Conservation (phyloP, 495 filamentous ascomycete species). For the Podospora tetraspora region DNA sequence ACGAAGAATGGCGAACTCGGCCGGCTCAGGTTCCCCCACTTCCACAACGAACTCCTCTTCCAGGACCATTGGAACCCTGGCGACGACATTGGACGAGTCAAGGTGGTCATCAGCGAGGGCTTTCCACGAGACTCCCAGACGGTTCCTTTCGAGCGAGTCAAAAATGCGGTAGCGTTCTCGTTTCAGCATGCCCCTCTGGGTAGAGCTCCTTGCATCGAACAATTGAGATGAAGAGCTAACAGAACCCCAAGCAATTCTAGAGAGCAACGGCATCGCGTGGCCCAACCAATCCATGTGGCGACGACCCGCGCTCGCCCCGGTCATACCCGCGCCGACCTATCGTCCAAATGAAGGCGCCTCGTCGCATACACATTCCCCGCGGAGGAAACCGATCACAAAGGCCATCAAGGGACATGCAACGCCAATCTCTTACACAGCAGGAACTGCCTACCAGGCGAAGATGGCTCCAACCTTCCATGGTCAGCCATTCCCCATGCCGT, state of each 20-base stretch:
- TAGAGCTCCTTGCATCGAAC: slow-evolving; percentile 32
- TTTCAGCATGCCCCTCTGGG: slow-evolving; percentile 83
- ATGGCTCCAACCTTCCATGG: background rate
- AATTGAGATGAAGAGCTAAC: slow-evolving; percentile 4
- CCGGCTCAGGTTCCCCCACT: slow-evolving; percentile 64
- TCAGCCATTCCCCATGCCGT: background rate
- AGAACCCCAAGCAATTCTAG: slow-evolving; percentile 55
- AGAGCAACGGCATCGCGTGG: slow-evolving; percentile 74
- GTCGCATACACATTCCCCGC: slow-evolving; percentile 42
- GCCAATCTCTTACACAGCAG: slow-evolving; percentile 1
- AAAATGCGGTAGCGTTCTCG: slow-evolving; percentile 70
- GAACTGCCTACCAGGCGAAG: background rate
- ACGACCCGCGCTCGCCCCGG: slow-evolving; percentile 36
- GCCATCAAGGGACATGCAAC: slow-evolving; percentile 16
- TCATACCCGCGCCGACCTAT: slow-evolving; percentile 37
- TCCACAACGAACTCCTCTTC: slow-evolving; percentile 64
- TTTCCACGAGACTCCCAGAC: slow-evolving; percentile 48
- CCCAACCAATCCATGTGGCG: slow-evolving; percentile 72
- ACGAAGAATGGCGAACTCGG: slow-evolving; percentile 60
- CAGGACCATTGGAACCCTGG: slow-evolving; percentile 68
- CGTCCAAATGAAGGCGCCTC: slow-evolving; percentile 37
- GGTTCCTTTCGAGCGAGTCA: slow-evolving; percentile 61
- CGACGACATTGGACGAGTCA: slow-evolving; percentile 67
- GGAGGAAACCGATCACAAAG: slow-evolving; percentile 15
- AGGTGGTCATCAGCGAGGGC: slow-evolving; percentile 73